phyloP scores from a whole-genome alignment of 495 filamentous ascomycete genomes.

The Barbatosphaeria neglecta region DNA sequence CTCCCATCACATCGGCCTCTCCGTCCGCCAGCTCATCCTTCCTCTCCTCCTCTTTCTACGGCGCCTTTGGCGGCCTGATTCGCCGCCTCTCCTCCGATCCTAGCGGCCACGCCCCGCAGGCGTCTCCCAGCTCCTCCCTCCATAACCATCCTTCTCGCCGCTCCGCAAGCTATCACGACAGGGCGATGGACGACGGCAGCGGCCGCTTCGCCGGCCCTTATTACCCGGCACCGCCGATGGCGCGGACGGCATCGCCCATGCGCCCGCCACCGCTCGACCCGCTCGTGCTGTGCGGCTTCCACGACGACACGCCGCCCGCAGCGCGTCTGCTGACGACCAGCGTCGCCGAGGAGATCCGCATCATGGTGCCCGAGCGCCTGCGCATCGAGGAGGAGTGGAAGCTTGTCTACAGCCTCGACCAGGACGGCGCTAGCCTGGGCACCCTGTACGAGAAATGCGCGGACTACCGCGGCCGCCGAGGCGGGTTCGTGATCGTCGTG shows the following conservation, averaged over 20 bases:
- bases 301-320: conserved; percentile 20
- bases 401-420: conserved; percentile 81
- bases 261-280: conserved; percentile 33
- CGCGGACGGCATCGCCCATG: conserved; percentile 25
- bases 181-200: too few species aligned
- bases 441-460: conserved; percentile 75
- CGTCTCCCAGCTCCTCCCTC: conserved; percentile 2
- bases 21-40: conserved; percentile 9
- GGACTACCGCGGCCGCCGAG: conserved; percentile 49
- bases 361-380: conserved; percentile 73
- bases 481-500: conserved; percentile 79
- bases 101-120: conserved; percentile 1
- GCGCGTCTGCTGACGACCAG: conserved; percentile 50
- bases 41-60: conserved; percentile 14
- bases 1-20: conserved; percentile 9
- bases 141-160: conserved; percentile 14
- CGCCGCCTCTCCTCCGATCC: conserved; percentile 23
- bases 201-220: conserved; percentile 20
- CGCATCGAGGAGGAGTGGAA: conserved; percentile 82
- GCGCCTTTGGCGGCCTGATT: conserved; percentile 22
- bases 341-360: conserved; percentile 86
- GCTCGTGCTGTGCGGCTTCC: conserved; percentile 27
- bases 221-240: conserved; percentile 21
- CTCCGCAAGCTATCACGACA: too few species aligned
- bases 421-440: conserved; percentile 74